Base-by-base conservation (phyloP, 331 rosid species). In the Quercus lobata region DNA sequence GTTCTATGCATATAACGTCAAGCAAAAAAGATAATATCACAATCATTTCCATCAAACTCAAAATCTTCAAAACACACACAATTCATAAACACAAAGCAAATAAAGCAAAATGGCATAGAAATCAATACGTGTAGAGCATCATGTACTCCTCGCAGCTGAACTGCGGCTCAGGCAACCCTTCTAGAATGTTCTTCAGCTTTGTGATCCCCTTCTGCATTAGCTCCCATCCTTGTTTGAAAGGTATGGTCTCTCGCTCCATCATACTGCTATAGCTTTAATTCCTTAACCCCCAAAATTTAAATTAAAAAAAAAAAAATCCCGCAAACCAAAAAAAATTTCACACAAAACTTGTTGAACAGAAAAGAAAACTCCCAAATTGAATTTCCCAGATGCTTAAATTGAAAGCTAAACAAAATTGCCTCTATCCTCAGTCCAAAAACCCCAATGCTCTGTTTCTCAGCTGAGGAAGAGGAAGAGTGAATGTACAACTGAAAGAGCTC, bases 101-200 rank as follows among this genome's bases (percentile, higher is more conserved):
- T 17, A 73, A 46, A 46, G 53, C 21, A 14, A 35, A 17, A 78
- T n/a, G 18, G 6, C 5, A 30, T 9, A 71, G 49, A 71, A 80
- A 60, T 10, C 80, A 84, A 83, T 92, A 92, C 92, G 94, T 87
- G 86, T 87, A 92, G 15, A 92, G 84, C 92, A 84, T 81, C 86
- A 92, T 86, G 79, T 87, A 87, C 9, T 90, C 91, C 74, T 87
- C 90, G 0, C 91, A 78, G 74, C 34, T 81, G 85, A 90, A 90
- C 65, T 81, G 82, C 10, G 87, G 6, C 81, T 92, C 92, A 0
- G 86, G 84, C 68, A 74, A 27, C 6, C 89, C 90, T 82, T 92
- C 94, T 0, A 92, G 88, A 79, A 92, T 90, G 73, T 70, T 88
- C 85, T 88, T 90, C 79, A 92, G 80, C 83, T 90, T 92, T 10